Evolutionary conservation across 176 grass and related monocot genomes (phyloP).

Genomic region (Rhipidocladum racemiflorum): DNA sequence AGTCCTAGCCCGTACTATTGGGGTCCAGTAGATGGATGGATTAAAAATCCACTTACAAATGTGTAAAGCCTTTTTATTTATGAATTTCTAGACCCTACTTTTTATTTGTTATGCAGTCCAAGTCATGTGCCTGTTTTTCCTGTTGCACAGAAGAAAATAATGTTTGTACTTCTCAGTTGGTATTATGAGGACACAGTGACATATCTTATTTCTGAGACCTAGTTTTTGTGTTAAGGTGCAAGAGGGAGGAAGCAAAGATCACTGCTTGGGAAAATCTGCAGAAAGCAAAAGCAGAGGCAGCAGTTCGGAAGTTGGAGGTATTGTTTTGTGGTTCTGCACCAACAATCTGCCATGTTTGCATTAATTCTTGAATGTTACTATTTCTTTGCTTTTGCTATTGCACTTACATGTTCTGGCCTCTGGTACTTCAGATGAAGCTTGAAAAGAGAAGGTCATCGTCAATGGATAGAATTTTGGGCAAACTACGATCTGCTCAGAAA

Average conservation of each 20-base stretch:
- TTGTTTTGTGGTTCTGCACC: constrained; percentile 15
- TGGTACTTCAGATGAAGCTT: constrained; percentile 80
- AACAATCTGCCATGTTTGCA: not conserved
- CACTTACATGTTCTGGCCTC: not conserved
- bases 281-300: constrained; percentile 84
- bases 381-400: not conserved
- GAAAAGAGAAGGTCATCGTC: constrained; percentile 89
- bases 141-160: not conserved
- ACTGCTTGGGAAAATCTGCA: constrained; percentile 91
- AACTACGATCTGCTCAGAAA: constrained; percentile 78
- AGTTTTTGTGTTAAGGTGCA: constrained; percentile 58
- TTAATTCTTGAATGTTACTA: not conserved
- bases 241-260: constrained; percentile 88
- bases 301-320: constrained; percentile 83
- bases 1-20: not conserved
- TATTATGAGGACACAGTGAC: not conserved
- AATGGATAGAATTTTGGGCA: constrained; percentile 90
- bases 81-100: not conserved
- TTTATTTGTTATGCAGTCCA: constrained; percentile 4
- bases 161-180: not conserved
- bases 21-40: not conserved
- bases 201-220: constrained; percentile 31
- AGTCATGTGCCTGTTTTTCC: constrained; percentile 6
- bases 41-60: not conserved
- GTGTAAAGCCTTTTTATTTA: not conserved